Percentiles rank a stretch among this genome's conserved stretches.
These are phyloP conservation scores for Gossypium armourianum DNA, from an alignment of 441 rosid genomes.

Conservation along the genomic window DNA sequence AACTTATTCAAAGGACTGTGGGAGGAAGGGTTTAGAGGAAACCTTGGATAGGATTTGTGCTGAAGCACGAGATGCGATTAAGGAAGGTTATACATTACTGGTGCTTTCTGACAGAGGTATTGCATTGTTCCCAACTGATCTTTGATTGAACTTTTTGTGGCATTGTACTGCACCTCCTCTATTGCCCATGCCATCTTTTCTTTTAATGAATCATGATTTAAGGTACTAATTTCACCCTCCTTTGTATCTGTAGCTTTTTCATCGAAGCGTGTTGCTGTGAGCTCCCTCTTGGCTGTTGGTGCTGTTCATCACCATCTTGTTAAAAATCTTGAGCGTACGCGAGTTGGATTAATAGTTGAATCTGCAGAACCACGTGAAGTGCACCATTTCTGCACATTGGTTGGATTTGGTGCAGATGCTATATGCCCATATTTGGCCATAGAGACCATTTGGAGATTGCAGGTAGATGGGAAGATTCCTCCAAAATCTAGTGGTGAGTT, in stretches of 20 bases:
- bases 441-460: slow-evolving; percentile 81
- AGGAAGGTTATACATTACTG: slow-evolving; percentile 74
- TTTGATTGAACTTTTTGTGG: slow-evolving; percentile 3
- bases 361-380: slow-evolving; percentile 99
- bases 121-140: not conserved
- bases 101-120: slow-evolving; percentile 98
- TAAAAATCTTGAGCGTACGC: slow-evolving; percentile 80
- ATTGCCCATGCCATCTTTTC: not conserved
- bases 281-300: slow-evolving; percentile 98
- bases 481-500: slow-evolving; percentile 77
- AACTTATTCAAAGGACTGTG: slow-evolving; percentile 63
- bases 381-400: slow-evolving; percentile 94
- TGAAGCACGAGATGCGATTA: slow-evolving; percentile 81
- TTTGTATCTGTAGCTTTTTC: slow-evolving; percentile 53
- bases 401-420: slow-evolving; percentile 97
- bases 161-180: not conserved
- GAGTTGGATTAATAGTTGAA: slow-evolving; percentile 74
- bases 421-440: slow-evolving; percentile 87
- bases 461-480: slow-evolving; percentile 94
- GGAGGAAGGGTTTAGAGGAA: slow-evolving; percentile 85
- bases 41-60: slow-evolving; percentile 80
- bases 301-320: slow-evolving; percentile 96
- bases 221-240: not conserved
- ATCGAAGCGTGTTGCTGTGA: slow-evolving; percentile 69
- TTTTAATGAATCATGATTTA: slow-evolving; percentile 1